phyloP scores from a whole-genome alignment of 441 rosid genomes.

The Pelargonium cotyledonis region DNA sequence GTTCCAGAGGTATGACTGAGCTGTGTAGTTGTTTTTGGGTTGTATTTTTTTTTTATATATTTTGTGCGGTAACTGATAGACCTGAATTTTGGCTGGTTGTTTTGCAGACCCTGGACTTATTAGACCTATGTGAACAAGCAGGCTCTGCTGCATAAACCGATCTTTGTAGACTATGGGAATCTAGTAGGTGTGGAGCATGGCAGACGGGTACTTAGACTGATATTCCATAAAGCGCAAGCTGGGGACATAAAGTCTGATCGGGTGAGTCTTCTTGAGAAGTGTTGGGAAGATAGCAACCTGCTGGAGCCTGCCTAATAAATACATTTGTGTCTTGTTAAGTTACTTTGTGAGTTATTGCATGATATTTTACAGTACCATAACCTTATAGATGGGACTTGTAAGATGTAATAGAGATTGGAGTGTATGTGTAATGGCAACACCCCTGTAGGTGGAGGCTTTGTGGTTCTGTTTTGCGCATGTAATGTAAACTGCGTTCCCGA shows the following conservation, averaged over 20 bases:
- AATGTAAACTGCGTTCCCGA: too few species aligned
- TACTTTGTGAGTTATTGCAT: conserved; percentile 14
- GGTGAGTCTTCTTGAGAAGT: conserved; percentile 27
- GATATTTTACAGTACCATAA: too few species aligned
- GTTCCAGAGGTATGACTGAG: conserved; percentile 74
- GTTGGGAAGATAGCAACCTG: conserved; percentile 21
- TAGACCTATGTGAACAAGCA: conserved; percentile 91
- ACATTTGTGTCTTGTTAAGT: conserved; percentile 14
- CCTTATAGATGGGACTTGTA: conserved; percentile 14
- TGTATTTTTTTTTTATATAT: neutral
- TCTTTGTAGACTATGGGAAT: conserved; percentile 15
- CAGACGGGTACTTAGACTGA: neutral
- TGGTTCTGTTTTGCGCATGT: neutral
- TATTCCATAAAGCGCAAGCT: conserved; percentile 4
- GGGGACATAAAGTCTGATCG: conserved; percentile 7
- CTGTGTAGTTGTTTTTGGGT: neutral
- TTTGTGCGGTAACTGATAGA: neutral
- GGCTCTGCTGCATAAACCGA: conserved; percentile 50
- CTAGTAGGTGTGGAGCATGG: conserved; percentile 2
- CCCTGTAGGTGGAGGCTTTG: neutral
- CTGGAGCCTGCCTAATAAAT: conserved; percentile 32
- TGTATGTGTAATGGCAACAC: neutral
- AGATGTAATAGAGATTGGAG: conserved; percentile 18
- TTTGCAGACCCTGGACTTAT: conserved; percentile 75
- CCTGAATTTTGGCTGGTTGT: conserved; percentile 11